A percentile compares a stretch with the other conserved stretches of the same genome.
phyloP scores from a whole-genome alignment of 148 eudicot species.

The Amaranthus palmeri region DNA sequence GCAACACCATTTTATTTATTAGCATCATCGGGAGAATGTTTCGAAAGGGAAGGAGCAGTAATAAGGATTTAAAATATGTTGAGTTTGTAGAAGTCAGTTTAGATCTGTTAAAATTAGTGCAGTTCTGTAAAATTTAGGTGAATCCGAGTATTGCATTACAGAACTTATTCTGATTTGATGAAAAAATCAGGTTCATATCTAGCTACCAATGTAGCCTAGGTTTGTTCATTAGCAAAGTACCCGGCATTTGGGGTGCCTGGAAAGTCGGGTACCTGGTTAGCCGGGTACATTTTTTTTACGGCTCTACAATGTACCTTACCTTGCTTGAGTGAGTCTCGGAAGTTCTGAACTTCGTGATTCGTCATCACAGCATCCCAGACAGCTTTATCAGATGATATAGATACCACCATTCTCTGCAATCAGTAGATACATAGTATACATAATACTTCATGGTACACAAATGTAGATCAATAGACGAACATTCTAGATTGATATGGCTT shows the following conservation, averaged over 20 bases:
- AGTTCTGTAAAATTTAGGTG: too few species aligned
- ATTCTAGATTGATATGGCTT: not conserved
- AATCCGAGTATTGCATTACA: too few species aligned
- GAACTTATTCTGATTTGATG: too few species aligned
- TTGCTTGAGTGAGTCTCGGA: slow-evolving; percentile 32
- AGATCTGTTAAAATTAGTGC: not conserved
- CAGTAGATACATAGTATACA: not conserved
- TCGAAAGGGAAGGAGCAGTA: not conserved
- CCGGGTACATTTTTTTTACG: too few species aligned
- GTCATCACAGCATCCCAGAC: slow-evolving; percentile 54
- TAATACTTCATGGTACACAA: not conserved
- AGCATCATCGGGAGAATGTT: not conserved
- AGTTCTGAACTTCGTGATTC: slow-evolving; percentile 43
- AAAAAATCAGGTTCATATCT: too few species aligned
- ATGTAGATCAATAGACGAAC: not conserved
- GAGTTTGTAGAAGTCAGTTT: not conserved
- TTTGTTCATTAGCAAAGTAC: too few species aligned
- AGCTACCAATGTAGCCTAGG: too few species aligned
- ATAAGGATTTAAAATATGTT: not conserved
- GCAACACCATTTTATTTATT: slow-evolving; percentile 10
- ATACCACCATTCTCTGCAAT: slow-evolving; percentile 41
- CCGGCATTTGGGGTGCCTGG: too few species aligned
- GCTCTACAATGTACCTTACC: slow-evolving; percentile 21
- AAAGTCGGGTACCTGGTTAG: too few species aligned
- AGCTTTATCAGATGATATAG: slow-evolving; percentile 45